phyloP scores from a whole-genome alignment of 164 flowering plant genomes.

The Euptelea pleiosperma region DNA sequence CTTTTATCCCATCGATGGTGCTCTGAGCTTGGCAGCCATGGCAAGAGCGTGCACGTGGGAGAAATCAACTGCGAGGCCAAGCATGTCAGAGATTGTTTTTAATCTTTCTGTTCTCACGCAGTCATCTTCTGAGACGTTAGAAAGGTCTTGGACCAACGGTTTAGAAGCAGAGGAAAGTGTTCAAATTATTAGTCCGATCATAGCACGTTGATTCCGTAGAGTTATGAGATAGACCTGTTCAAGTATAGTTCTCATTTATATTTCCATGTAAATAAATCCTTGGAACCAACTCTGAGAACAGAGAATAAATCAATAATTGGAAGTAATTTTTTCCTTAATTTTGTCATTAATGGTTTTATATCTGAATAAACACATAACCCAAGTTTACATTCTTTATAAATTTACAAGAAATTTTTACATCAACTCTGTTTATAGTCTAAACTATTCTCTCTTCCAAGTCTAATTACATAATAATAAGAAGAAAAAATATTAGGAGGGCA shows the following conservation, averaged over 20 bases:
- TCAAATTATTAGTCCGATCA: slow-evolving; percentile 31
- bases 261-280: slow-evolving; percentile 5
- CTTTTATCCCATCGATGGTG: slow-evolving; percentile 42
- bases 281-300: too few relatives aligned
- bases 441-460: too few relatives aligned
- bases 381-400: too few relatives aligned
- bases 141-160: slow-evolving; percentile 39
- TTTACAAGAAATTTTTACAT: too few relatives aligned
- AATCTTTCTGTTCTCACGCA: slow-evolving; percentile 55
- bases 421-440: too few relatives aligned
- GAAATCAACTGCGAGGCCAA: slow-evolving; percentile 49
- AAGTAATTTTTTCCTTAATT: too few relatives aligned
- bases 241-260: neutral
- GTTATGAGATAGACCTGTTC: neutral
- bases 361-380: too few relatives aligned
- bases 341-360: too few relatives aligned
- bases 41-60: slow-evolving; percentile 60
- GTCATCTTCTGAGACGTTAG: slow-evolving; percentile 33
- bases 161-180: slow-evolving; percentile 36
- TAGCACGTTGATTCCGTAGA: slow-evolving; percentile 42
- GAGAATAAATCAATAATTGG: too few relatives aligned
- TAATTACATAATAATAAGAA: too few relatives aligned
- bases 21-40: slow-evolving; percentile 48
- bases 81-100: slow-evolving; percentile 61
- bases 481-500: too few relatives aligned